Conservation (phyloP, 2,329 filamentous ascomycete species). For the Rutstroemia sp. region DNA sequence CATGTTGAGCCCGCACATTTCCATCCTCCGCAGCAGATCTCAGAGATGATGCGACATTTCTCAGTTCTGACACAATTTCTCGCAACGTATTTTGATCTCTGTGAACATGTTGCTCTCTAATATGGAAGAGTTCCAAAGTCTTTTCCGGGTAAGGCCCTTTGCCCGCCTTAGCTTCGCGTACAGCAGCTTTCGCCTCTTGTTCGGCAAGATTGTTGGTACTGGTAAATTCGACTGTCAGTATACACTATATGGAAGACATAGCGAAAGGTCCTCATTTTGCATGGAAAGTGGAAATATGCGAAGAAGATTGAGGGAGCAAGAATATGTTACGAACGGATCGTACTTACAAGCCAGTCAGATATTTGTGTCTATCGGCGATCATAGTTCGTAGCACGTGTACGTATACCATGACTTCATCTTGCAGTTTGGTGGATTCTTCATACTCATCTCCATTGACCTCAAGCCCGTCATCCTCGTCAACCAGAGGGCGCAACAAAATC, state of each 20-base stretch:
- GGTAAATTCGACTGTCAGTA: too few species aligned
- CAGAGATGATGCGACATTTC: constrained; percentile 52
- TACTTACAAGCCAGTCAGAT: constrained; percentile 58
- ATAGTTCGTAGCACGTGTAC: constrained; percentile 69
- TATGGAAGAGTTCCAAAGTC: constrained; percentile 43
- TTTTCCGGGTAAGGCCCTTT: constrained; percentile 65
- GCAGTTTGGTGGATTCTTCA: constrained; percentile 74
- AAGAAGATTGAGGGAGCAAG: too few species aligned
- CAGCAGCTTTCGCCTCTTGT: constrained; percentile 55
- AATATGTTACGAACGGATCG: too few species aligned
- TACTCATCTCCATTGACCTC: constrained; percentile 88
- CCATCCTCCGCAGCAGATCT: constrained; percentile 49
- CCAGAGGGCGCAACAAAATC: constrained; percentile 64
- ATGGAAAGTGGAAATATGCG: too few species aligned
- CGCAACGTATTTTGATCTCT: constrained; percentile 57
- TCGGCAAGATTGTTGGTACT: constrained; percentile 61
- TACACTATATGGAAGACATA: too few species aligned
- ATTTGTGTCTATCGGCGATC: constrained; percentile 70
- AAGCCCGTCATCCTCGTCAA: constrained; percentile 73
- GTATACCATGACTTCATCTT: constrained; percentile 85
- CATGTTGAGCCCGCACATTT: constrained; percentile 49
- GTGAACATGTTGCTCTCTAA: constrained; percentile 43
- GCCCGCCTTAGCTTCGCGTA: constrained; percentile 51
- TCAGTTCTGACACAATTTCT: constrained; percentile 61
- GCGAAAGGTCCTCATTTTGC: too few species aligned